Percentiles rank a stretch among this genome's conserved stretches.
Evolutionary conservation across 2,329 filamentous ascomycete species (phyloP).

Genomic region (Cercospora janseana): DNA sequence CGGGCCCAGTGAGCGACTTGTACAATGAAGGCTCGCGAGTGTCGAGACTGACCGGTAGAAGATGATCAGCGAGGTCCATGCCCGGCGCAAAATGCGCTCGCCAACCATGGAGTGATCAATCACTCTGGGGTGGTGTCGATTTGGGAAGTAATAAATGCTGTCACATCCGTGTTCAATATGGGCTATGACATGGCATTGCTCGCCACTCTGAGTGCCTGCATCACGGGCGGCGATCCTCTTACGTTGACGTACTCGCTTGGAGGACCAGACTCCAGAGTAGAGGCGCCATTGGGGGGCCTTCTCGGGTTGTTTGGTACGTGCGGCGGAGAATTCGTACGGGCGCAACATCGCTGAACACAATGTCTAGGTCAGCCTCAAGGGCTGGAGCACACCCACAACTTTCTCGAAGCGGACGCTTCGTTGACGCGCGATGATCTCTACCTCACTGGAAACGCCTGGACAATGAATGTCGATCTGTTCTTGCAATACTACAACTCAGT

Average conservation of each 20-base stretch:
- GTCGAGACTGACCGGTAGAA: not conserved
- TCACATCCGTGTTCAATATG: not conserved
- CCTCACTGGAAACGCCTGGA: not conserved
- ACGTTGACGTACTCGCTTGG: conserved; percentile 9
- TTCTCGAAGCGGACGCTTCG: conserved; percentile 6
- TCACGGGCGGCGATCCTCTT: conserved; percentile 7
- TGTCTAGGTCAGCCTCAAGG: conserved; percentile 7
- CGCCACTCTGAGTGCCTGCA: not conserved
- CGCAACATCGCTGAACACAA: too few relatives aligned
- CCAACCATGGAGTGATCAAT: conserved; percentile 5
- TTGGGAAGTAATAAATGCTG: not conserved
- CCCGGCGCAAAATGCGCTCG: not conserved
- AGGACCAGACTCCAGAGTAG: conserved; percentile 2
- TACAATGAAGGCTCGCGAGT: not conserved
- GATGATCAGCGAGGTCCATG: conserved; percentile 10
- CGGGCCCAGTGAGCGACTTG: not conserved
- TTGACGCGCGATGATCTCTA: conserved; percentile 12
- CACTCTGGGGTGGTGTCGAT: conserved; percentile 5
- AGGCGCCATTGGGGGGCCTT: not conserved
- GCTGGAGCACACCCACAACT: conserved; percentile 6
- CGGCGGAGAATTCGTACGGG: not conserved
- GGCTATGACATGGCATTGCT: conserved; percentile 1
- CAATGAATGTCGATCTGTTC: conserved; percentile 4
- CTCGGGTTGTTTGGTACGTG: not conserved
- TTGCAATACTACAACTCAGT: conserved; percentile 3